Conservation (phyloP, 805 yeast genomes). For the Saccharomycopsis sp. region DNA sequence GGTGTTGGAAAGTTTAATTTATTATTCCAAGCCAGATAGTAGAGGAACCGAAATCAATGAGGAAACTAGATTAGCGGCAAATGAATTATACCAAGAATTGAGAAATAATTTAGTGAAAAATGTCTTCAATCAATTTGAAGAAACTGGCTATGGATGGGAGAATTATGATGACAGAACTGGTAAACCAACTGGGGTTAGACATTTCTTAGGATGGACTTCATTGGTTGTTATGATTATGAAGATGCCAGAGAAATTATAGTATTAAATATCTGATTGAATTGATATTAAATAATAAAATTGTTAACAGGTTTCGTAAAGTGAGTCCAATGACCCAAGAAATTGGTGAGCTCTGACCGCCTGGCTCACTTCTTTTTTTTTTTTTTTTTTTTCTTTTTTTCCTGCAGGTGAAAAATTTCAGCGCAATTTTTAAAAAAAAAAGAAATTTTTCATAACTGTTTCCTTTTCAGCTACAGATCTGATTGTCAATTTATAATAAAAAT, state of each 20-base stretch:
- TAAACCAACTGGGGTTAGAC: conserved; percentile 70
- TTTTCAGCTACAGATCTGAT: no score
- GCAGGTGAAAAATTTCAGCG: no score
- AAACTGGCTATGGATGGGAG: conserved; percentile 84
- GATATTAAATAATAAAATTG: no score
- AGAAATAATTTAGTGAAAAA: conserved; percentile 64
- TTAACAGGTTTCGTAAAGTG: no score
- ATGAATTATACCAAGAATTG: conserved; percentile 47
- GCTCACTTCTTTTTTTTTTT: no score
- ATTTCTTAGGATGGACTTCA: conserved; percentile 93
- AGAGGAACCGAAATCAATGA: conserved; percentile 25
- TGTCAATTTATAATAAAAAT: no score
- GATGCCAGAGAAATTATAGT: conserved; percentile 59
- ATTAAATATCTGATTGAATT: no score
- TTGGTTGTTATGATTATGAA: conserved; percentile 73
- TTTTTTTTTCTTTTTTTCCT: no score
- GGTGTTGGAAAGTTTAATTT: conserved; percentile 58
- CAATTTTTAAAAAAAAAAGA: no score
- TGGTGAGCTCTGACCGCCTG: no score
- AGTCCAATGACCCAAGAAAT: no score
- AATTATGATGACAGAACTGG: conserved; percentile 81
- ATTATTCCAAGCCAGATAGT: conserved; percentile 38
- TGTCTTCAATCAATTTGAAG: conserved; percentile 59
- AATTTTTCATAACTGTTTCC: no score
- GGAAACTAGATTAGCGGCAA: conserved; percentile 30